Base-by-base conservation (phyloP, 768 basidiomycete species). In the Mycena kentingensis region DNA sequence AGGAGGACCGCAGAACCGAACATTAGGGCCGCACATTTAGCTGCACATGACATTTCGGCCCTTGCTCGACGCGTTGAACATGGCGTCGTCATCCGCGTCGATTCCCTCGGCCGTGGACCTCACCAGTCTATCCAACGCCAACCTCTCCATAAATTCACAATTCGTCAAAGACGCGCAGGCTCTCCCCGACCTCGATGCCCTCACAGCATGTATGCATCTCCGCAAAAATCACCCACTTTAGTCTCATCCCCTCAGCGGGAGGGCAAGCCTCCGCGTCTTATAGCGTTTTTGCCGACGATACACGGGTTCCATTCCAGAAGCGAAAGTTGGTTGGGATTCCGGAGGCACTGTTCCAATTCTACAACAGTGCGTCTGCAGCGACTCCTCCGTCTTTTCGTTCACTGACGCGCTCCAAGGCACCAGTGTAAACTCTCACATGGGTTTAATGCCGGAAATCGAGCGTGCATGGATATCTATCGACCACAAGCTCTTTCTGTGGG, bases 401-500 rank as follows among this genome's bases (percentile, higher is more conserved):
- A 36, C 26, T 31, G 55, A 37, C 37, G 31, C 35, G 28, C 16
- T 44, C 46, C 25, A 64, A 91, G 89, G 77, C 50, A 78, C 82
- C 29, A 85, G 75, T 63, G 81, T 88, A 48, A 82, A 82, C 22
- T 84, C 89, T 16, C 86, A 90, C 63, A 88, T 97, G 88, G 95
- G 95, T 10, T 71, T 99, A 47, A 81, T 98, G 66, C 86, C 93
- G 22, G 90, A 95, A 62, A 90, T 98, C 55, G 93, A 96, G 61
- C 82, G 93, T 39, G 94, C 90, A 0, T 99, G 94, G 93, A 88
- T 98, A 58, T 88, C 92, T 10, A 88, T 96, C 52, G 93, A 98
- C 72, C 86, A 94, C 68, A 91, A 92, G 62, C 76, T 99, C 28
- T 91, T 97, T 63, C 74, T 99, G 21, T 98, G 97, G 97, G 93